Evolutionary conservation across 164 flowering plant genomes (phyloP).

Genomic region (Chloranthus sessilifolius): DNA sequence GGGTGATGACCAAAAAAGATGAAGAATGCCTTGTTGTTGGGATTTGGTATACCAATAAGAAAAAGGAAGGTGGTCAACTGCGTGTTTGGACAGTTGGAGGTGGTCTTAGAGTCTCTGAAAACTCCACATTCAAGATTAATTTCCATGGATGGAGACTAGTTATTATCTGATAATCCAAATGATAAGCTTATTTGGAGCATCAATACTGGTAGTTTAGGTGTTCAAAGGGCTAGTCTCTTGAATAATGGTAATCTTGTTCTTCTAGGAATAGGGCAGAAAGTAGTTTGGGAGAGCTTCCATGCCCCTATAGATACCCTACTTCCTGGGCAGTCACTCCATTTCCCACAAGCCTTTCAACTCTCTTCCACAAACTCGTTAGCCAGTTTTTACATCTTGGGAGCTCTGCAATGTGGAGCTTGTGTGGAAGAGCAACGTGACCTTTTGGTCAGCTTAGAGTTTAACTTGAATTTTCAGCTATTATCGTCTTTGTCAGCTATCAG

Average conservation of each 20-base stretch:
- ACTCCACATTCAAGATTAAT: conserved; percentile 44
- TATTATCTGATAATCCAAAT: conserved; percentile 32
- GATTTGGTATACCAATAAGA: conserved; percentile 33
- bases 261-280: conserved; percentile 19
- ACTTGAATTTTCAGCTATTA: no score
- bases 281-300: conserved; percentile 48
- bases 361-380: conserved; percentile 32
- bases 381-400: conserved; percentile 35
- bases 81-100: conserved; percentile 55
- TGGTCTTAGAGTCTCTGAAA: conserved; percentile 37
- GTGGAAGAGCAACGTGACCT: conserved; percentile 54
- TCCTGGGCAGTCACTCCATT: conserved; percentile 42
- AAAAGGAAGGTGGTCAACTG: conserved; percentile 20
- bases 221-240: conserved; percentile 37
- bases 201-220: conserved; percentile 40
- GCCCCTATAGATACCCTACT: conserved; percentile 48
- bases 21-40: conserved; percentile 40
- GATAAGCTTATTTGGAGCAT: conserved; percentile 40
- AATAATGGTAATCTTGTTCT: conserved; percentile 47
- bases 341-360: conserved; percentile 41
- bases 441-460: no score
- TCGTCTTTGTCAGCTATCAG: no score
- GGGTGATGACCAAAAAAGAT: conserved; percentile 19
- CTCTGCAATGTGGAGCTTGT: conserved; percentile 37
- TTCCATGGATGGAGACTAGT: conserved; percentile 38